A percentile compares a stretch with the other conserved stretches of the same genome.
phyloP scores from a whole-genome alignment of 2,329 filamentous ascomycete species.

The Diaporthe vexans region DNA sequence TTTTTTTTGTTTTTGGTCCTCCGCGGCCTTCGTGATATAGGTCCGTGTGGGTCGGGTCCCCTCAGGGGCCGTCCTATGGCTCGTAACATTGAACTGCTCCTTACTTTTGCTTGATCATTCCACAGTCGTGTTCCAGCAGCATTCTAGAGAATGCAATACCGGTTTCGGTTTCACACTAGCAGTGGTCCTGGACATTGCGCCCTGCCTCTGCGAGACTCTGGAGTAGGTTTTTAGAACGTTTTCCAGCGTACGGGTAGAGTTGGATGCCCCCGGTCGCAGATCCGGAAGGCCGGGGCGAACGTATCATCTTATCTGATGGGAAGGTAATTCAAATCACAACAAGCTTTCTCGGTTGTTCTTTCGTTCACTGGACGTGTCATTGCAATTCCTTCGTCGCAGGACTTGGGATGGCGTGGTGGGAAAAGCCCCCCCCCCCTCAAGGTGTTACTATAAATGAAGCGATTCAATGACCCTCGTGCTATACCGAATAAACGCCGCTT shows the following conservation, averaged over 20 bases:
- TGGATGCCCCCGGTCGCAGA: not conserved
- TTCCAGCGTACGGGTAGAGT: not conserved
- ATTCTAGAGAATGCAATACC: not conserved
- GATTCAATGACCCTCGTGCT: not conserved
- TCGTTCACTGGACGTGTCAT: constrained; percentile 2
- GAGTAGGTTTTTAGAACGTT: not conserved
- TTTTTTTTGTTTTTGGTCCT: not conserved
- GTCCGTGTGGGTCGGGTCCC: not conserved
- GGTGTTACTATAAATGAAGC: constrained; percentile 19
- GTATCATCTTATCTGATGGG: constrained; percentile 20
- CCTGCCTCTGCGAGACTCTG: not conserved
- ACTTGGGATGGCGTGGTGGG: constrained; percentile 1
- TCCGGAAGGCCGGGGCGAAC: constrained; percentile 13
- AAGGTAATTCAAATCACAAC: constrained; percentile 6
- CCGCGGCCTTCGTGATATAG: not conserved
- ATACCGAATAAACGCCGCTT: constrained; percentile 26
- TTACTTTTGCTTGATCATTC: not conserved
- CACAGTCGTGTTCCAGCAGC: not conserved
- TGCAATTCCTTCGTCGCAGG: constrained; percentile 12
- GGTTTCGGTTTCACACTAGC: constrained; percentile 11
- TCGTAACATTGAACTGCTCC: not conserved
- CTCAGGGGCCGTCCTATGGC: not conserved
- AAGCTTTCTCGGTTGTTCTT: constrained; percentile 4
- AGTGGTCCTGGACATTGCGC: not conserved
- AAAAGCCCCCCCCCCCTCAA: not conserved